Percentiles rank a stretch among this genome's conserved stretches.
Evolutionary conservation across 192 early-diverging fungal species (phyloP).

Genomic region (Podila epigama): DNA sequence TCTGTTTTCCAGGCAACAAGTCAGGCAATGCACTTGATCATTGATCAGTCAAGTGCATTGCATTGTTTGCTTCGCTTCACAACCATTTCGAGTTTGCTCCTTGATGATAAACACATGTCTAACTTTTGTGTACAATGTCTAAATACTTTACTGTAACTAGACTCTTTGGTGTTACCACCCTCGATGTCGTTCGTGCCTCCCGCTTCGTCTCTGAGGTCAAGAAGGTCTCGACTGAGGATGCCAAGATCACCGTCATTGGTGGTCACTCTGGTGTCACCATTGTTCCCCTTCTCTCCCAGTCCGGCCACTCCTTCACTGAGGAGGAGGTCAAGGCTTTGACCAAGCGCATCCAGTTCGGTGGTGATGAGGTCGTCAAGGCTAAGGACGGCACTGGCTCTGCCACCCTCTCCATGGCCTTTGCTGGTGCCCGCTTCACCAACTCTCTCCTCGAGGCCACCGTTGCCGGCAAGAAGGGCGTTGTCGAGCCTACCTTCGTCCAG

Average conservation of each 20-base stretch:
- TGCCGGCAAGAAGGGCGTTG: conserved; percentile 68
- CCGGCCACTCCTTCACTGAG: conserved; percentile 69
- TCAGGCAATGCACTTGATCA: background rate
- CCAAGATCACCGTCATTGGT: conserved; percentile 81
- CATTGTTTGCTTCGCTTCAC: background rate
- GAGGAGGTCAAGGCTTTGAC: conserved; percentile 85
- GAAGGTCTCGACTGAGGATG: conserved; percentile 65
- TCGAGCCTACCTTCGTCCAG: conserved; percentile 85
- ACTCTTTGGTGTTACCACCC: conserved; percentile 90
- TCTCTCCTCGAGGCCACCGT: conserved; percentile 78
- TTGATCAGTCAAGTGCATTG: background rate
- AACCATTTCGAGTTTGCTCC: too few species aligned
- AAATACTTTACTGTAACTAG: too few species aligned
- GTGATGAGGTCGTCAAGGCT: conserved; percentile 96
- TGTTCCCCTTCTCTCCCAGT: conserved; percentile 82
- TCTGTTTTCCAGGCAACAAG: background rate
- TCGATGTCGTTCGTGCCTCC: conserved; percentile 91
- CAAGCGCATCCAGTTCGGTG: conserved; percentile 93
- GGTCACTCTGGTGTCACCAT: conserved; percentile 95
- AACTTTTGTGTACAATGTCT: too few species aligned
- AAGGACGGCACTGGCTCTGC: conserved; percentile 91
- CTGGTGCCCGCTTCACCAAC: conserved; percentile 82
- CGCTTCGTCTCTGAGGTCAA: conserved; percentile 83
- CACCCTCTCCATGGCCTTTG: conserved; percentile 84
- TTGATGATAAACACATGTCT: too few species aligned